Evolutionary conservation across 2,329 filamentous ascomycete genomes (phyloP).

Genomic region (Juglanconis oblonga): DNA sequence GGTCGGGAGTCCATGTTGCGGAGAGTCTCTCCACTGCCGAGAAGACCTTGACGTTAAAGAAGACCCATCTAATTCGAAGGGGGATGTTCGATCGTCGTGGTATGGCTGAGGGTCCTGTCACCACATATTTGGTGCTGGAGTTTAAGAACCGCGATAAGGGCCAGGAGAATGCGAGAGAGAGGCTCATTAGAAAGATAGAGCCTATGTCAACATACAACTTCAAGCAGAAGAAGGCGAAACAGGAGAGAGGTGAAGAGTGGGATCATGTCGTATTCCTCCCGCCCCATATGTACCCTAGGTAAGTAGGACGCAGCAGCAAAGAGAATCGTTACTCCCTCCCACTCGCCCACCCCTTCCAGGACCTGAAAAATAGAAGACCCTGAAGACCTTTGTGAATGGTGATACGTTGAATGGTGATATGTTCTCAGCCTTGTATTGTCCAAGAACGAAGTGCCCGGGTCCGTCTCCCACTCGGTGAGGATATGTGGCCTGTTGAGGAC

Average conservation of each 20-base stretch:
- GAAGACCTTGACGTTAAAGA: neutral
- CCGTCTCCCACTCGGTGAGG: too few species aligned
- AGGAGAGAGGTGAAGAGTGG: neutral
- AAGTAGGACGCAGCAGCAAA: too few species aligned
- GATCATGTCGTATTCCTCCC: slow-evolving; percentile 20
- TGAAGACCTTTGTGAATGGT: too few species aligned
- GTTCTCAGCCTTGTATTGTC: too few species aligned
- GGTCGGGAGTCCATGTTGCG: neutral
- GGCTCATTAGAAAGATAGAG: neutral
- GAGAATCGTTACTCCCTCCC: too few species aligned
- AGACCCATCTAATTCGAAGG: neutral
- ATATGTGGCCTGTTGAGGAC: too few species aligned
- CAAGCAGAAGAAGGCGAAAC: neutral
- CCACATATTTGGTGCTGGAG: neutral
- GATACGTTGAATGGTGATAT: too few species aligned
- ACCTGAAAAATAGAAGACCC: too few species aligned
- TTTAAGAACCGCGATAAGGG: neutral
- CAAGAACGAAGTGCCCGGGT: too few species aligned
- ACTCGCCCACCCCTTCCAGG: too few species aligned
- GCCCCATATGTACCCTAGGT: slow-evolving; percentile 5
- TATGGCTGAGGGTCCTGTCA: neutral
- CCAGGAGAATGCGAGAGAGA: neutral
- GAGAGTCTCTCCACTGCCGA: neutral
- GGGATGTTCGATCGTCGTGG: too few species aligned
- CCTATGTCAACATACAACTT: neutral